Evolutionary conservation across 768 basidiomycete species (phyloP), one percentile per base, ranked within the genome.

Genomic region (Cyclocybe cylindracea): DNA sequence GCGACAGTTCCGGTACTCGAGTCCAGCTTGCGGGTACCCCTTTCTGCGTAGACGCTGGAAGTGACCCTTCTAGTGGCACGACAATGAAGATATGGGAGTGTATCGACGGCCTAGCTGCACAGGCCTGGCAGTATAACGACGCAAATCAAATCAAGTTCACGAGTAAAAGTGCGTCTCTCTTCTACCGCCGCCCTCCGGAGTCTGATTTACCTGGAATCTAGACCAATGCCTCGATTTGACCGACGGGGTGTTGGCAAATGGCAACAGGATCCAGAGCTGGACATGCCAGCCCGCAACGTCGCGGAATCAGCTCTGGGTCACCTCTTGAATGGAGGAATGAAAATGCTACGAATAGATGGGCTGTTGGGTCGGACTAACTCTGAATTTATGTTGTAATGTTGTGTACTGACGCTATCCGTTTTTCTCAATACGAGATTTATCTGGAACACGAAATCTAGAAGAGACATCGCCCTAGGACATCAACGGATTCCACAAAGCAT

Each of bases 11-110:
- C 1, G 46, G 38, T 5, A 38, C 6, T 4, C 14, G 56, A 38
- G 54, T 66, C n/a, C 50, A 44, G 5, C 34, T 64, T 0, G 62
- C 61, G 10, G 61, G 59, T 2, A 56, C 54, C 10, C 33, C 49
- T 3, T 65, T 57, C 44, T 67, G 66, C 40, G 49, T 67, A n/a
- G 66, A 68, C 36, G 63, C 63, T 5, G 62, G 66, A 29, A 45
- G 55, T 36, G 63, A 39, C 36, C 65, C 63, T 24, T 54, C 39
- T 7, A 59, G 52, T 34, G 63, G 63, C 4, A 54, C 59, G 13
- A 51, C 53, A 4, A 48, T 60, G 43, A 62, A 58, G 33, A 57
- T 66, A 10, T 61, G 58, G 61, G 11, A 54, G 34, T 66, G 55
- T 37, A 49, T 60, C 37, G 44, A 38, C 14, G 36, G 39, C 14